These are phyloP conservation scores for Penicillium sp. DNA, from an alignment of 2,329 filamentous ascomycete species.

Conservation along the genomic window DNA sequence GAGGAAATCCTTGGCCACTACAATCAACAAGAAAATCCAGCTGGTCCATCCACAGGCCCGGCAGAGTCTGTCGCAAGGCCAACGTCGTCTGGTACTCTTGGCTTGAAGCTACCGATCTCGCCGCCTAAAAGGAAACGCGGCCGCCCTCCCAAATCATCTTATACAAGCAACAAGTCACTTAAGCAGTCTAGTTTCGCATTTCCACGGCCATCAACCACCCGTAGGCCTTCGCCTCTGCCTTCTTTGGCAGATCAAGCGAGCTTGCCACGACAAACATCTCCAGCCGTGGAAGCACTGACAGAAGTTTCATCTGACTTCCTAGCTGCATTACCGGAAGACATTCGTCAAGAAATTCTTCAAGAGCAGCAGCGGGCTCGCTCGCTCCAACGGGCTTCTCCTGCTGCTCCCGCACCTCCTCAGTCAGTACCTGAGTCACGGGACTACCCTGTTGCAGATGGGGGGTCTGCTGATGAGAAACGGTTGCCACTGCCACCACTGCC, in stretches of 20 bases:
- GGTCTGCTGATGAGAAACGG: slow-evolving; percentile 17
- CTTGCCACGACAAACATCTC: slow-evolving; percentile 23
- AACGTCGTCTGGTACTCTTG: slow-evolving; percentile 33
- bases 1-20: slow-evolving; percentile 76
- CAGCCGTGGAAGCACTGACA: slow-evolving; percentile 24
- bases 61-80: slow-evolving; percentile 44
- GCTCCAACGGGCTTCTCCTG: slow-evolving; percentile 52
- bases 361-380: slow-evolving; percentile 62
- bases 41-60: slow-evolving; percentile 28
- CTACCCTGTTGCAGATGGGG: slow-evolving; percentile 1
- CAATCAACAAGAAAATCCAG: slow-evolving; percentile 25
- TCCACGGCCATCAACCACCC: slow-evolving; percentile 16
- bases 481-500: slow-evolving; percentile 46
- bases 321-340: slow-evolving; percentile 72
- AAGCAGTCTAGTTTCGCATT: slow-evolving; percentile 67
- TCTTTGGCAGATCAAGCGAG: slow-evolving; percentile 5
- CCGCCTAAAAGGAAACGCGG: slow-evolving; percentile 62
- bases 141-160: slow-evolving; percentile 48
- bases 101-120: slow-evolving; percentile 47
- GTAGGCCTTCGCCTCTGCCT: slow-evolving; percentile 2
- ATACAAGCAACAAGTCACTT: slow-evolving; percentile 52
- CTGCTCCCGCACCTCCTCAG: slow-evolving; percentile 27
- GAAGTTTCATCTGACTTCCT: slow-evolving; percentile 66
- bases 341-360: slow-evolving; percentile 69
- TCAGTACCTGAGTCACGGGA: slow-evolving; percentile 13